These are phyloP conservation scores for Penicillium soppii DNA, from an alignment of 495 filamentous ascomycete species.

Conservation along the genomic window DNA sequence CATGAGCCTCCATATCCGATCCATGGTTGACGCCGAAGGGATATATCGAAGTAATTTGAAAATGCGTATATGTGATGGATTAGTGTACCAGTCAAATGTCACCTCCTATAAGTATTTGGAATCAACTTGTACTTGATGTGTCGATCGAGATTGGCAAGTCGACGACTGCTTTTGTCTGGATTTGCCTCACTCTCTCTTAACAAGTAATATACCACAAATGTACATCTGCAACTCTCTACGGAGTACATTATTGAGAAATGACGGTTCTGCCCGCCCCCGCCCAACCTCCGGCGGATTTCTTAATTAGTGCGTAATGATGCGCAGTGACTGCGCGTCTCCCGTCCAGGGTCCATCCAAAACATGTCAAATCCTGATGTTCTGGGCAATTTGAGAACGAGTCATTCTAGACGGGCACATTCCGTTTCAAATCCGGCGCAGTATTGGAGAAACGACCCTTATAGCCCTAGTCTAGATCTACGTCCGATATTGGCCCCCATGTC, in stretches of 20 bases:
- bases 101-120: too few relatives aligned
- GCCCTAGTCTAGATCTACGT: neutral
- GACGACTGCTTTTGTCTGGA: neutral
- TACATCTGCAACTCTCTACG: too few relatives aligned
- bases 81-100: neutral
- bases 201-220: too few relatives aligned
- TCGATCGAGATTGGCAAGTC: too few relatives aligned
- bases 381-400: constrained; percentile 1
- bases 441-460: neutral
- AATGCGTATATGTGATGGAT: neutral
- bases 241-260: too few relatives aligned
- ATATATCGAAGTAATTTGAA: neutral
- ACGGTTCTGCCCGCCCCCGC: neutral
- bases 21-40: neutral
- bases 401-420: neutral
- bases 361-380: neutral
- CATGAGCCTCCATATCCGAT: neutral
- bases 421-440: constrained; percentile 1
- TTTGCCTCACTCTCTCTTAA: too few relatives aligned
- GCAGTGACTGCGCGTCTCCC: constrained; percentile 6
- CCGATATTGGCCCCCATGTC: neutral
- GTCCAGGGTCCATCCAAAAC: constrained; percentile 1
- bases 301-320: neutral
- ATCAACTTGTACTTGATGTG: too few relatives aligned
- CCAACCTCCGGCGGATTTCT: neutral